Conservation (phyloP, 2,329 filamentous ascomycete species). For the Diaporthe helianthi region DNA sequence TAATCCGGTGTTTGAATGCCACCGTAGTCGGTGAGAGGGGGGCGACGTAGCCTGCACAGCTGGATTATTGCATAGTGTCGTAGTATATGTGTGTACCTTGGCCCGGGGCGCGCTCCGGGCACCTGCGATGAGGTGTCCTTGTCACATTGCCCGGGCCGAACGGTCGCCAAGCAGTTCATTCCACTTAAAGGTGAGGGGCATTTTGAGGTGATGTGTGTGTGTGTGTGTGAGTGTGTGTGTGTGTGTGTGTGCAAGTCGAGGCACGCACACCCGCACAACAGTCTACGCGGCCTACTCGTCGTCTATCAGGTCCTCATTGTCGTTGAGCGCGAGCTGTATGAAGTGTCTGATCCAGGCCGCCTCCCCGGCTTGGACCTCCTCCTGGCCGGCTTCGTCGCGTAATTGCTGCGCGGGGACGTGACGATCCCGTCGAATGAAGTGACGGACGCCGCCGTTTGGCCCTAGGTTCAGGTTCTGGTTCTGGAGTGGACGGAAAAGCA, state of each 20-base stretch:
- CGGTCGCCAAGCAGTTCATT: neutral
- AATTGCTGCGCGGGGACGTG: constrained; percentile 18
- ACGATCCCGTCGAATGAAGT: constrained; percentile 21
- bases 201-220: neutral
- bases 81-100: constrained; percentile 4
- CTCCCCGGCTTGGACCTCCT: constrained; percentile 53
- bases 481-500: constrained; percentile 40
- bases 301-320: constrained; percentile 56
- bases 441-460: constrained; percentile 1
- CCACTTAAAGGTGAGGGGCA: neutral
- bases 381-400: constrained; percentile 29
- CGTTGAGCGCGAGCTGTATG: constrained; percentile 60
- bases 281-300: constrained; percentile 44
- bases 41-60: constrained; percentile 8
- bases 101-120: constrained; percentile 34
- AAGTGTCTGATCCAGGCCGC: constrained; percentile 62
- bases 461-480: constrained; percentile 11
- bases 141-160: neutral
- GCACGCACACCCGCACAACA: neutral
- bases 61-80: constrained; percentile 1
- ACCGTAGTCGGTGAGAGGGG: constrained; percentile 15
- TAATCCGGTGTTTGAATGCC: constrained; percentile 16
- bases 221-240: too few relatives aligned
- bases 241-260: neutral
- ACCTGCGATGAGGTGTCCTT: constrained; percentile 8